phyloP scores from a whole-genome alignment of 2,329 filamentous ascomycete species.

The Ceratocystis destructans region DNA sequence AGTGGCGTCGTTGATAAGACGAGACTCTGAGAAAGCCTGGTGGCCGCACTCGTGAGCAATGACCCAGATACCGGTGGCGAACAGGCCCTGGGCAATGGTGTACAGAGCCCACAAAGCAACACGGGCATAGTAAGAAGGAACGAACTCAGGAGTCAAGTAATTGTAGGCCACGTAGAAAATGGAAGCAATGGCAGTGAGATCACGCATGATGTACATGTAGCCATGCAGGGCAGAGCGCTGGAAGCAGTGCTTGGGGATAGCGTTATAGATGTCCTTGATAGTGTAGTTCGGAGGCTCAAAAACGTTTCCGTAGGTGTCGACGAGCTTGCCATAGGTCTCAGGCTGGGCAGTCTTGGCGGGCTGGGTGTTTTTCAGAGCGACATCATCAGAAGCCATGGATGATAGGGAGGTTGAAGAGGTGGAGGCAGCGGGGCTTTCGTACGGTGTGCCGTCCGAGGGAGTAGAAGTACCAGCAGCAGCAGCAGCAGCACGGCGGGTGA shows the following conservation, averaged over 20 bases:
- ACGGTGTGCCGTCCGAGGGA: constrained; percentile 41
- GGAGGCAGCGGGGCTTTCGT: constrained; percentile 45
- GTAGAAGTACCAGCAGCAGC: constrained; percentile 22
- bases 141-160: constrained; percentile 71
- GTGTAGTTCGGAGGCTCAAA: constrained; percentile 91
- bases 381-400: constrained; percentile 54
- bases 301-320: constrained; percentile 89
- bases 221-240: constrained; percentile 66
- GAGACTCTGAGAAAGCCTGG: constrained; percentile 89
- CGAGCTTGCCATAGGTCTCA: constrained; percentile 46
- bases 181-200: constrained; percentile 54
- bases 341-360: constrained; percentile 22
- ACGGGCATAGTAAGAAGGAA: constrained; percentile 57
- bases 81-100: constrained; percentile 76
- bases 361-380: constrained; percentile 33
- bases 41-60: constrained; percentile 97
- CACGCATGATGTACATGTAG: constrained; percentile 71
- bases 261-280: constrained; percentile 93
- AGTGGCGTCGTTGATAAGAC: constrained; percentile 76
- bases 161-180: constrained; percentile 84
- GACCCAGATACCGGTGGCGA: constrained; percentile 90
- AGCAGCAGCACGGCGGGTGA: constrained; percentile 21
- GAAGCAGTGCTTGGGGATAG: constrained; percentile 96
- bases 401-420: constrained; percentile 86
- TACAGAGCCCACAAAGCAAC: constrained; percentile 50